Evolutionary conservation across 116 monocot genomes (phyloP).

Genomic region (Papilionanthe hybrid): DNA sequence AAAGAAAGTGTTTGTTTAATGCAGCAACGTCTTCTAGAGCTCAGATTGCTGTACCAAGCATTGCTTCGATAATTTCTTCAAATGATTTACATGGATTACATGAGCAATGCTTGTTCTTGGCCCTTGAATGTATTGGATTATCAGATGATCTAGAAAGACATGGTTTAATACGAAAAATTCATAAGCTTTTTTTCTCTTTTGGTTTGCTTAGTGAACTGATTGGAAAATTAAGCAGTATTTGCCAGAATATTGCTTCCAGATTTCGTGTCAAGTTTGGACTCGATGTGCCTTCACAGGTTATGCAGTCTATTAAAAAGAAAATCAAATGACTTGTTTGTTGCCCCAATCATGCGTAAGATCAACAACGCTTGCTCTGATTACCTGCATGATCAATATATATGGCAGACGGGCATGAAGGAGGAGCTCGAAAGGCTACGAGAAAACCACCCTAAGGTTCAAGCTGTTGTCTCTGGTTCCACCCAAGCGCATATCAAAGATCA

Average conservation of each 20-base stretch:
- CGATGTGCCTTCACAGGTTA: slow-evolving; percentile 17
- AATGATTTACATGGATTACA: slow-evolving; percentile 40
- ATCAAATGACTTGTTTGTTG: slow-evolving; percentile 16
- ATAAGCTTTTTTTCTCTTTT: slow-evolving; percentile 52
- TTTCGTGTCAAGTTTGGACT: slow-evolving; percentile 23
- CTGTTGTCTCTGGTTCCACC: too few species aligned
- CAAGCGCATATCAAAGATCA: too few species aligned
- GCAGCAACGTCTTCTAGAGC: slow-evolving; percentile 44
- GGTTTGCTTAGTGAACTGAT: slow-evolving; percentile 60
- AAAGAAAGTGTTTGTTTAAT: slow-evolving; percentile 48
- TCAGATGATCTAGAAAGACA: slow-evolving; percentile 52
- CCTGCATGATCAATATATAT: too few species aligned
- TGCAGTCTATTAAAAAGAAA: slow-evolving; percentile 37
- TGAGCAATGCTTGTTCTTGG: slow-evolving; percentile 42
- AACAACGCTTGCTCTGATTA: too few species aligned
- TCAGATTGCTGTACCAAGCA: slow-evolving; percentile 49
- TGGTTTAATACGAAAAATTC: slow-evolving; percentile 38
- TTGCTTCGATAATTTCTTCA: slow-evolving; percentile 49
- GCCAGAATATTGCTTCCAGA: slow-evolving; percentile 39
- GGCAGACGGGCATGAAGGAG: too few species aligned
- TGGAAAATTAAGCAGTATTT: slow-evolving; percentile 35
- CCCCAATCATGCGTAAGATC: too few species aligned
- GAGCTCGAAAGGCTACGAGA: too few species aligned
- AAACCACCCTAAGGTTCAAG: too few species aligned
- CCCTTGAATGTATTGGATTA: slow-evolving; percentile 36